Evolutionary conservation across 768 basidiomycete genomes (phyloP).

Genomic region (Neoboletus magnificus): DNA sequence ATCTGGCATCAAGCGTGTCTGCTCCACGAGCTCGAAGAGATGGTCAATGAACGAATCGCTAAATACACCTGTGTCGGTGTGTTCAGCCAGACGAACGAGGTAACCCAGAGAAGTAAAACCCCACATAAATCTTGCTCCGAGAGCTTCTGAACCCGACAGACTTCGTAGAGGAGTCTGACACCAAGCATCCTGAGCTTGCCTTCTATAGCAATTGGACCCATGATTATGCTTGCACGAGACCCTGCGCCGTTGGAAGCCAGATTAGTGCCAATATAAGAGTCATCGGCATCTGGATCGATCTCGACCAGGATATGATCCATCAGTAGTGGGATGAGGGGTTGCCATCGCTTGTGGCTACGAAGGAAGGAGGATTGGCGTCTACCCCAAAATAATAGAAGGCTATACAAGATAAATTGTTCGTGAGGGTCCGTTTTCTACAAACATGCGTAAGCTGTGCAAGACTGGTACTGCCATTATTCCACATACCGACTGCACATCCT

Average conservation of each 20-base stretch:
- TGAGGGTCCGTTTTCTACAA: conserved; percentile 82
- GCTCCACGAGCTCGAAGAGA: conserved; percentile 91
- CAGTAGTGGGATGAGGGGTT: conserved; percentile 71
- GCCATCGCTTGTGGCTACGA: conserved; percentile 80
- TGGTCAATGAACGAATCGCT: conserved; percentile 81
- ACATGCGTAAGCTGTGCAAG: conserved; percentile 3
- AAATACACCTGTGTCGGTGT: conserved; percentile 58
- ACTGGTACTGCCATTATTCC: background rate
- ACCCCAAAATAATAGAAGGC: conserved; percentile 74
- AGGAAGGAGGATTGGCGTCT: conserved; percentile 66
- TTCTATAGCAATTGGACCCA: conserved; percentile 68
- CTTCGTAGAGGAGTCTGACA: conserved; percentile 81
- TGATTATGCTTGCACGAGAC: conserved; percentile 39
- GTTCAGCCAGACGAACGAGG: conserved; percentile 7
- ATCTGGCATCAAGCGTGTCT: conserved; percentile 82
- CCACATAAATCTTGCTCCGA: conserved; percentile 73
- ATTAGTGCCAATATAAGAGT: conserved; percentile 45
- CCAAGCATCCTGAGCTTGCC: conserved; percentile 72
- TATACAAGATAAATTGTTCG: conserved; percentile 72
- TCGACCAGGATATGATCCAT: conserved; percentile 85
- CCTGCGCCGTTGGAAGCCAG: conserved; percentile 27
- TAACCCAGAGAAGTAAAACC: conserved; percentile 26
- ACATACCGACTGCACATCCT: conserved; percentile 65
- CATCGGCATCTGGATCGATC: conserved; percentile 72
- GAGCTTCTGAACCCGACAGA: conserved; percentile 87